These are phyloP conservation scores for Combretum micranthum DNA, from an alignment of 345 rosid species.

Conservation along the genomic window DNA sequence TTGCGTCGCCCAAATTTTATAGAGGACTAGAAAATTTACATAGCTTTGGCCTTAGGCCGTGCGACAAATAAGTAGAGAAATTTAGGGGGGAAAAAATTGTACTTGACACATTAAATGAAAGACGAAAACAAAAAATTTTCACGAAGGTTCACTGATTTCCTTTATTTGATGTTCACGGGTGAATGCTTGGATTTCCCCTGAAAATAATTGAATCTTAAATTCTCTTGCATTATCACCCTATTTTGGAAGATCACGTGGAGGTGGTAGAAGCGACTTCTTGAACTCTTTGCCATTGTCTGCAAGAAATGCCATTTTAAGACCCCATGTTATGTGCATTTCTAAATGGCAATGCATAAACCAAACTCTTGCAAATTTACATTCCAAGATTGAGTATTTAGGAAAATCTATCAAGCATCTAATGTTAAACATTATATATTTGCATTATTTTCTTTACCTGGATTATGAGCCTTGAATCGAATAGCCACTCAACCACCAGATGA, in stretches of 20 bases:
- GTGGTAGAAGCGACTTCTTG: constrained; percentile 74
- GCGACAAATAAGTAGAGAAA: too few species aligned
- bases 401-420: background rate
- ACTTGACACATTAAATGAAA: too few species aligned
- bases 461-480: constrained; percentile 80
- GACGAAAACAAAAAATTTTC: too few species aligned
- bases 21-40: too few species aligned
- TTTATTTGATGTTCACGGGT: too few species aligned
- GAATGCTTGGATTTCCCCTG: too few species aligned
- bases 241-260: constrained; percentile 89
- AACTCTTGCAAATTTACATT: constrained; percentile 41
- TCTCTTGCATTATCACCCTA: background rate
- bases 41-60: too few species aligned
- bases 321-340: too few species aligned
- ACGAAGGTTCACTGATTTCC: too few species aligned
- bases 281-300: constrained; percentile 94
- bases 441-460: constrained; percentile 53
- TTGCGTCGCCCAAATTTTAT: too few species aligned
- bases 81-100: too few species aligned
- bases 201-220: too few species aligned
- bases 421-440: background rate
- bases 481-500: constrained; percentile 95
- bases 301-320: background rate
- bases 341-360: constrained; percentile 69
- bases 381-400: background rate